These are phyloP conservation scores for Aspergillus jensenii DNA, from an alignment of 2,329 filamentous ascomycete genomes.

Conservation along the genomic window DNA sequence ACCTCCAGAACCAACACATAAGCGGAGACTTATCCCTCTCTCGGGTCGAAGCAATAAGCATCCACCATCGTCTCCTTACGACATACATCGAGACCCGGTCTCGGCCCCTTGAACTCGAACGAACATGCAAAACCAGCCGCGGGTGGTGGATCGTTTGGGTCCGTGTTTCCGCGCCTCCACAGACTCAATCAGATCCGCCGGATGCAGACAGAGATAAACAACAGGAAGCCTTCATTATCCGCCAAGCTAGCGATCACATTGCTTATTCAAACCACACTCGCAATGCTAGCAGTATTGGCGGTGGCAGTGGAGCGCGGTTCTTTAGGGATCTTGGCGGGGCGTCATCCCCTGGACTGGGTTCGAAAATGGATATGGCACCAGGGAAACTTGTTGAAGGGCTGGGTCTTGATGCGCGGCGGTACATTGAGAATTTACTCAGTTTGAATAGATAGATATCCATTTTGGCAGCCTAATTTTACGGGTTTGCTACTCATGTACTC, in stretches of 20 bases:
- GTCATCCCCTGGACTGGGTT: slow-evolving; percentile 23
- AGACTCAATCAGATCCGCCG: slow-evolving; percentile 7
- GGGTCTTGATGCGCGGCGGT: slow-evolving; percentile 47
- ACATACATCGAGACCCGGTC: slow-evolving; percentile 55
- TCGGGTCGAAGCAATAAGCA: slow-evolving; percentile 60
- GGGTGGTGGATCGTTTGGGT: slow-evolving; percentile 70
- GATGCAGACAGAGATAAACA: slow-evolving; percentile 11
- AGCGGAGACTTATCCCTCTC: slow-evolving; percentile 42
- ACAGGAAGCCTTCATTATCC: slow-evolving; percentile 48
- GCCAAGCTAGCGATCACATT: slow-evolving; percentile 45
- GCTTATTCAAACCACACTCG: slow-evolving; percentile 30
- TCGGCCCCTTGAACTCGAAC: slow-evolving; percentile 53
- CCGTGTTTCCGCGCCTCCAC: slow-evolving; percentile 39
- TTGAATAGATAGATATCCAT: slow-evolving; percentile 38
- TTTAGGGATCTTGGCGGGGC: slow-evolving; percentile 43
- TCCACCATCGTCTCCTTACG: slow-evolving; percentile 60
- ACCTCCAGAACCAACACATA: slow-evolving; percentile 9
- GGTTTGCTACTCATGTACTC: background rate
- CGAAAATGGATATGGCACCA: slow-evolving; percentile 30
- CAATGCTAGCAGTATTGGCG: slow-evolving; percentile 9
- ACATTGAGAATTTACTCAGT: slow-evolving; percentile 47
- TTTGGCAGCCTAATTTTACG: background rate
- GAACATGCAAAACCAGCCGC: slow-evolving; percentile 62
- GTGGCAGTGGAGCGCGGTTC: slow-evolving; percentile 34
- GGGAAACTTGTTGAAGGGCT: slow-evolving; percentile 45